Evolutionary conservation across 495 filamentous ascomycete species (phyloP).

Genomic region (Annulohypoxylon stygium): DNA sequence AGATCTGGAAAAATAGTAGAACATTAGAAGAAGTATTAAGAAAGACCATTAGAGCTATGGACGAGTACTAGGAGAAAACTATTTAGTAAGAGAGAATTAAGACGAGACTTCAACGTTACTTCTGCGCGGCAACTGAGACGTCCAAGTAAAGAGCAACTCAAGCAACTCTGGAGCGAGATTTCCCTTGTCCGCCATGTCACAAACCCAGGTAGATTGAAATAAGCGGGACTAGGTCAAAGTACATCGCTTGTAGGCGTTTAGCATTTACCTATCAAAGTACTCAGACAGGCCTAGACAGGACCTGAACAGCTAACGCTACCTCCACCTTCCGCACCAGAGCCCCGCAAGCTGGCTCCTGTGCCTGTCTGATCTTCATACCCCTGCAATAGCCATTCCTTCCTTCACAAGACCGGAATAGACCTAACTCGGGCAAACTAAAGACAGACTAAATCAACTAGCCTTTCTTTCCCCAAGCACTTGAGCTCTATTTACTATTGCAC

Average conservation of each 20-base stretch:
- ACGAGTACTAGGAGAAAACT: neutral
- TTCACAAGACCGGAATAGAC: conserved; percentile 32
- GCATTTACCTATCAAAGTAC: conserved; percentile 29
- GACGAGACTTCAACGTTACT: conserved; percentile 41
- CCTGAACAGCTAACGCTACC: conserved; percentile 2
- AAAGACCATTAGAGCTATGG: neutral
- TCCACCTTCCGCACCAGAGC: conserved; percentile 11
- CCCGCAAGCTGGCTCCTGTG: conserved; percentile 31
- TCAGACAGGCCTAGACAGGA: too few species aligned
- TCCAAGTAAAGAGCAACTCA: neutral
- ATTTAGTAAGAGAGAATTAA: conserved; percentile 4
- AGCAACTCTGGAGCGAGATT: neutral
- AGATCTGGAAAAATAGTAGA: conserved; percentile 39
- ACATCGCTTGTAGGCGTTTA: conserved; percentile 37
- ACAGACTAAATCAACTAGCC: conserved; percentile 12
- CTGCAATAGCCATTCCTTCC: conserved; percentile 46
- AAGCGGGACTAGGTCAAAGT: conserved; percentile 20
- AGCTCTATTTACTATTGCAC: conserved; percentile 4
- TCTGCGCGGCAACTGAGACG: conserved; percentile 47
- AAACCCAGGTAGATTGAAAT: conserved; percentile 33
- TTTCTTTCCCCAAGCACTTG: neutral
- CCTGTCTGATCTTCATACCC: conserved; percentile 46
- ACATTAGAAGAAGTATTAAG: conserved; percentile 3
- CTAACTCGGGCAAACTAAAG: conserved; percentile 21
- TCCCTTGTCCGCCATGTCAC: conserved; percentile 21